Conservation (phyloP, 2,329 filamentous ascomycete genomes). For the Aspergillus uvarum region DNA sequence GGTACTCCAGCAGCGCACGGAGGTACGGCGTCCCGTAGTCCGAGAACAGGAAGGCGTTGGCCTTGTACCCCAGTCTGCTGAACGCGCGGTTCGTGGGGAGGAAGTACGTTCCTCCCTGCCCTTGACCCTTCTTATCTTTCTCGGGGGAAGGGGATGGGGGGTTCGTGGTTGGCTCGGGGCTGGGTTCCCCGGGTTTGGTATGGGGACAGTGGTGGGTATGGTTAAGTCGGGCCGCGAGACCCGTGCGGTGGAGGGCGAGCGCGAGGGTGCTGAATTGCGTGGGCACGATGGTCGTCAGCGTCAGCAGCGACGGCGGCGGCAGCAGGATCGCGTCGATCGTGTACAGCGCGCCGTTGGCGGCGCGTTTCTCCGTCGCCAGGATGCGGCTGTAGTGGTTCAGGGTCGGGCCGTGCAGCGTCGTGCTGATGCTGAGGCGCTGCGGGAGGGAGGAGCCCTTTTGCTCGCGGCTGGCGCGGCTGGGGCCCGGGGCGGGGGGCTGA, state of each 20-base stretch:
- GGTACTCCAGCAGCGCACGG: constrained; percentile 74
- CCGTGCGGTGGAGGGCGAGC: constrained; percentile 72
- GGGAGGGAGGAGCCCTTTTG: constrained; percentile 26
- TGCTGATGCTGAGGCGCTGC: constrained; percentile 70
- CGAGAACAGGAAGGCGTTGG: constrained; percentile 86
- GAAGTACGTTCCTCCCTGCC: constrained; percentile 70
- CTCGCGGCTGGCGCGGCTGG: neutral
- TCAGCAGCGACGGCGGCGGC: constrained; percentile 66
- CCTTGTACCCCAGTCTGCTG: constrained; percentile 65
- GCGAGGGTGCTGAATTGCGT: constrained; percentile 74
- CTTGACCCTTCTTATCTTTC: no score
- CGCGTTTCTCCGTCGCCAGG: constrained; percentile 48
- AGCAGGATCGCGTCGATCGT: constrained; percentile 72
- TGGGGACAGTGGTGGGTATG: constrained; percentile 36
- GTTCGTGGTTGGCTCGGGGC: constrained; percentile 7
- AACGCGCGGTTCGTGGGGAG: constrained; percentile 82
- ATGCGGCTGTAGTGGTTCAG: constrained; percentile 78
- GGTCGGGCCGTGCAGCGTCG: constrained; percentile 62
- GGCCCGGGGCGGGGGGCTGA: neutral
- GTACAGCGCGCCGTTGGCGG: constrained; percentile 79
- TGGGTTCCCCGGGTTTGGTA: no score
- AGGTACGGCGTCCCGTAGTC: constrained; percentile 72
- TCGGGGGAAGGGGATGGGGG: constrained; percentile 22
- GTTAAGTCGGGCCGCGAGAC: constrained; percentile 62
- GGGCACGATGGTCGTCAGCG: constrained; percentile 66